Conservation (phyloP, 495 filamentous ascomycete species). For the Penicillium pancosmium region DNA sequence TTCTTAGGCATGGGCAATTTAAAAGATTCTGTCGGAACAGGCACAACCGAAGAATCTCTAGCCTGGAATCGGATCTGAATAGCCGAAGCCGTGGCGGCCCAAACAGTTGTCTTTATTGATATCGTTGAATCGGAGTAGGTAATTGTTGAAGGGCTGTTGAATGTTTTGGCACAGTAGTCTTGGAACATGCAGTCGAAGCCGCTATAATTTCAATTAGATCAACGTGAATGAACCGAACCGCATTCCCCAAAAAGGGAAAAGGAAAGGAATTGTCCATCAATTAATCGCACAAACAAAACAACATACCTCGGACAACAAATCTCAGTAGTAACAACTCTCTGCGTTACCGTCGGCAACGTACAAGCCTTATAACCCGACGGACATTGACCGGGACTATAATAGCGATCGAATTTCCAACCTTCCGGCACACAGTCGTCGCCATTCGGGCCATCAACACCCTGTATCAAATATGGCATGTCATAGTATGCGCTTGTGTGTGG, state of each 20-base stretch:
- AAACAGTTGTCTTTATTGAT: constrained; percentile 5
- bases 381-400: constrained; percentile 21
- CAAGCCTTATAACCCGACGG: constrained; percentile 16
- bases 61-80: constrained; percentile 21
- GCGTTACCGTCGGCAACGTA: constrained; percentile 11
- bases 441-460: constrained; percentile 15
- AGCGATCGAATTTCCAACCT: constrained; percentile 11
- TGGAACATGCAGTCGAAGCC: constrained; percentile 13
- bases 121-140: constrained; percentile 10
- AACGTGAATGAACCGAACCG: no score
- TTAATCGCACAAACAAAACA: neutral
- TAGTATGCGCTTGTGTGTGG: neutral
- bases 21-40: constrained; percentile 13
- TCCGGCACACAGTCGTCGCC: constrained; percentile 17
- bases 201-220: neutral
- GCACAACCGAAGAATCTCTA: constrained; percentile 15
- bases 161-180: constrained; percentile 12
- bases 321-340: constrained; percentile 10
- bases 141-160: constrained; percentile 12
- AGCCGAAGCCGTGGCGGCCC: constrained; percentile 14
- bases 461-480: constrained; percentile 4
- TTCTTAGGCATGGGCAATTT: constrained; percentile 7
- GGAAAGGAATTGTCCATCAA: no score
- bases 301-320: constrained; percentile 20
- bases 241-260: no score